Evolutionary conservation across 2,329 filamentous ascomycete species (phyloP), one percentile per base, ranked within the genome.

Genomic region (Cytospora paraplurivora): DNA sequence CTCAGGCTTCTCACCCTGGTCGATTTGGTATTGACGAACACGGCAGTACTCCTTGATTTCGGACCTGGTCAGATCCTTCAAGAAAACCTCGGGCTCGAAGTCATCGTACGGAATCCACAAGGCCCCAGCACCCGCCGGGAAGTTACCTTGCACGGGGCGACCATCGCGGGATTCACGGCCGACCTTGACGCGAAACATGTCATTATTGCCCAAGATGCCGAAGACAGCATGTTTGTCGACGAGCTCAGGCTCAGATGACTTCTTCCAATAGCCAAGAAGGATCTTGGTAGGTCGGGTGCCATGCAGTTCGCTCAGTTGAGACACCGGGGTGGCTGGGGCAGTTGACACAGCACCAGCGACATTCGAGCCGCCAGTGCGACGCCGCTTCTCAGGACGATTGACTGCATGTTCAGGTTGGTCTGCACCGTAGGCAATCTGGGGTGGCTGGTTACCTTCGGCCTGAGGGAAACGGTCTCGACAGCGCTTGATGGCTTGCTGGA

Each of bases 41-140:
- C 85, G 84, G 57, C 83, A 84, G 67, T 88, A 88, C 69, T 88
- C 85, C 71, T 88, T 88, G 56, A 88, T 77, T 67, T 88, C 85
- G 1, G 78, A 76, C 11, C 85, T 76, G 4, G 73, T 79, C 1
- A 88, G 73, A 1, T 74, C 68, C n/a, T 76, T 72, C 0, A 89
- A 76, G 56, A 88, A 85, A 1, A 79, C 76, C 32, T 88, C 81
- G 32, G 88, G 82, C 38, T 81, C 79, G 12, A 87, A 83, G 56
- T 88, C 85, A 15, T 88, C 85, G 66, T 85, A 88, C 7, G 81
- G 75, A 44, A 88, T 85, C 86, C 86, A 88, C 0, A 88, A 71
- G 1, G 82, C 85, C 13, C 86, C 86, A 1, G 85, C 82, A 1
- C 85, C 85, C 2, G 73, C 72, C 0, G 86, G 86, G 61, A 87